Base-by-base conservation (phyloP, 2,329 filamentous ascomycete species). In the Fusarium torreyae region DNA sequence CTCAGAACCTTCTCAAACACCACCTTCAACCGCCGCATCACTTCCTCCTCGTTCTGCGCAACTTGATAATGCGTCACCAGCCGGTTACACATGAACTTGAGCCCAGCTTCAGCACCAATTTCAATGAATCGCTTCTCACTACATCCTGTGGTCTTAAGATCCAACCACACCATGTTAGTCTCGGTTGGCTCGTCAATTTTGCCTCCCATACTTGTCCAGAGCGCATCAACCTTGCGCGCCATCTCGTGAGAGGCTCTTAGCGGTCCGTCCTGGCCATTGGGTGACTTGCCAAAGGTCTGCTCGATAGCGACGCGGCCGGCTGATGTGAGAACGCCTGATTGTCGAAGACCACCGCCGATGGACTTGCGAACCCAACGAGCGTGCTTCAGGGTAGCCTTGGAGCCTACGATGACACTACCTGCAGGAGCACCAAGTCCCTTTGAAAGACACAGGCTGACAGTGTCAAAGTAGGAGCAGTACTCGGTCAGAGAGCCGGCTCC, bases 161-260 rank as follows among this genome's bases (percentile, higher is more conserved):
- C 91, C 60, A 97, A 75, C 93, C 93, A 97, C 34, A 93, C 88
- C 92, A 97, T 97, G 80, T 97, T 97, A n/a, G 94, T 97, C 76
- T 97, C 90, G 2, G 92, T 90, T 0, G 92, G 91, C 62, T 90
- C 84, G 20, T 85, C 79, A 58, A 94, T 80, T 79, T 87, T 88
- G 2, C 93, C 94, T 6, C 93, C 93, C 52, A 90, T 82, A 17
- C 81, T 81, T 7, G 83, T 86, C 94, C 94, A 97, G 68, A 92
- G 78, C n/a, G 82, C 82, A 85, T 91, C 93, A 42, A 91, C 81
- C 70, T 81, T 83, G 76, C 85, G 87, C 0, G 93, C 92, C 57
- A 86, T 87, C 43, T 82, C 81, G 77, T 95, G 92, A 6, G 86
- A 87, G 17, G 80, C 80, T 28, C 79, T 78, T 45, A 95, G 81